Base-by-base conservation (phyloP, 768 basidiomycete genomes). In the Plicaturopsis crispa region DNA sequence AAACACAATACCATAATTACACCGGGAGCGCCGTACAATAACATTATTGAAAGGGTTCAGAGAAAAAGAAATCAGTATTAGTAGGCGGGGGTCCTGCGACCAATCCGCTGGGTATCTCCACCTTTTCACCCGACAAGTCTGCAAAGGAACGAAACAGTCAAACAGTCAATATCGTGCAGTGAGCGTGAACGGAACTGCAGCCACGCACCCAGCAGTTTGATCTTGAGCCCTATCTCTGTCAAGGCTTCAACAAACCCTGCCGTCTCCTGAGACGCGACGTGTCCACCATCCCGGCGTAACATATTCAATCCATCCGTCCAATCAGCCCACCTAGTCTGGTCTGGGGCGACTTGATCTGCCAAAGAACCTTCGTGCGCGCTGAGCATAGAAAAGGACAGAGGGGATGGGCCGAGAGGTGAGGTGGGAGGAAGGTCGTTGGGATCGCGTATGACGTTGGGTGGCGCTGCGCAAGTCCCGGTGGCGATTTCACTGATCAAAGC, bases 261-360 rank as follows among this genome's bases (percentile, higher is more conserved):
- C 1, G 91, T 92, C 59, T 91, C 86, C 46, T 80, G 73, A 4
- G 89, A 89, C 10, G 82, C 66, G 41, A 90, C 85, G 53, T 88
- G 87, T 6, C 85, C 84, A 13, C 86, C 78, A 47, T 85, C 86
- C 36, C 79, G 66, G 28, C 87, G 68, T 30, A 93, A 70, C 79
- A 93, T 85, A 50, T 88, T 88, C 57, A 94, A 54, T 4, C 90
- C 91, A 56, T 94, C 91, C 2, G 88, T 88, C 91, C 91, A 94
- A 61, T 94, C 91, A 12, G 87, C 84, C 83, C 86, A 92, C 13
- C 82, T 67, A 13, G 80, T 77, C 37, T 75, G 72, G 56, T 90
- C 78, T 20, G 80, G 76, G 3, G 87, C 84, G 48, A 88, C 79
- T 41, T 81, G 74, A 54, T 89, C 84, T 4, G 83, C 86, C 41